phyloP scores from a whole-genome alignment of 805 yeast species.

The Metschnikowia cerradonensis region DNA sequence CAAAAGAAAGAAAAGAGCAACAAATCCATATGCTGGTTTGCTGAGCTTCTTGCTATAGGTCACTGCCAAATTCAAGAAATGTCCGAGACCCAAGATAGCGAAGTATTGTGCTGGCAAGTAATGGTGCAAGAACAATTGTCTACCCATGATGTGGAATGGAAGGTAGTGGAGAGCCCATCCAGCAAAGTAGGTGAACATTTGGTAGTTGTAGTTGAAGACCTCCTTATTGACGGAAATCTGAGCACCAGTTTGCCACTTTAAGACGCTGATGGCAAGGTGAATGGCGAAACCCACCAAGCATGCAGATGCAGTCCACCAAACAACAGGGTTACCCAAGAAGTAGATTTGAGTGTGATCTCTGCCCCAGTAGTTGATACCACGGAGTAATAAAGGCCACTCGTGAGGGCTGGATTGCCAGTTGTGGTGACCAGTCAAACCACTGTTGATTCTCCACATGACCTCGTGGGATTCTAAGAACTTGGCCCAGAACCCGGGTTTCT shows the following conservation, averaged over 20 bases:
- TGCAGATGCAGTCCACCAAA: conserved; percentile 70
- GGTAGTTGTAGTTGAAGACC: conserved; percentile 61
- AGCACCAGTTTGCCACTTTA: conserved; percentile 60
- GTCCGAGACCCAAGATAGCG: conserved; percentile 74
- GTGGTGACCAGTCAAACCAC: conserved; percentile 65
- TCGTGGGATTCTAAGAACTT: conserved; percentile 64
- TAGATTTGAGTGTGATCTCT: conserved; percentile 58
- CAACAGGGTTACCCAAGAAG: conserved; percentile 71
- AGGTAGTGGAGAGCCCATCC: conserved; percentile 73
- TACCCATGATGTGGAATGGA: conserved; percentile 83
- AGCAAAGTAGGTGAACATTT: conserved; percentile 53
- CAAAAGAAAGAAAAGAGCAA: conserved; percentile 46
- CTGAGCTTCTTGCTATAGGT: conserved; percentile 38
- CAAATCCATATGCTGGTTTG: conserved; percentile 40
- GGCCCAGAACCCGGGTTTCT: conserved; percentile 47
- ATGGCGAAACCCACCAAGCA: conserved; percentile 48
- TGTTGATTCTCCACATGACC: conserved; percentile 76
- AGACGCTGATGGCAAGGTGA: conserved; percentile 43
- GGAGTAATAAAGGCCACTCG: conserved; percentile 67
- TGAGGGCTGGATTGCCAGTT: conserved; percentile 67
- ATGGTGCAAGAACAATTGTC: conserved; percentile 92
- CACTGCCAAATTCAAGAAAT: conserved; percentile 51
- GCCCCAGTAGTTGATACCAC: conserved; percentile 84
- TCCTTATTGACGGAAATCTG: conserved; percentile 45
- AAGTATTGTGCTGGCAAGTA: conserved; percentile 91